Percentiles rank a stretch among this genome's conserved stretches.
phyloP scores from a whole-genome alignment of 164 flowering plant species.

The Litsea cubeba region DNA sequence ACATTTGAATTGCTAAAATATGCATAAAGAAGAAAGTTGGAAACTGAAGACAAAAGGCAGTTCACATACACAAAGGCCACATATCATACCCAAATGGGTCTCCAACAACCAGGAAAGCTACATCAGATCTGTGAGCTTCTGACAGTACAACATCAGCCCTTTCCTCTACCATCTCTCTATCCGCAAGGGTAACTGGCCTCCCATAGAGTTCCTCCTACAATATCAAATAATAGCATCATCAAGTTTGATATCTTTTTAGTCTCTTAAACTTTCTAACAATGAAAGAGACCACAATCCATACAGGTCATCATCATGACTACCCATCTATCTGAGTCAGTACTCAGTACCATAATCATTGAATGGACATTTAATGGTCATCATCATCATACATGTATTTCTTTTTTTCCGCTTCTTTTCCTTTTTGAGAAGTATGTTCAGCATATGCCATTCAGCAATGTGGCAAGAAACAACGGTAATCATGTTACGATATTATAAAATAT shows the following conservation, averaged over 20 bases:
- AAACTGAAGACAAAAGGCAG: not conserved
- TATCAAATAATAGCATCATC: not conserved
- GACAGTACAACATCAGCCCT: constrained; percentile 57
- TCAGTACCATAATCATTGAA: no score
- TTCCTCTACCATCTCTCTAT: constrained; percentile 93
- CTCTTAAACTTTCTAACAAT: not conserved
- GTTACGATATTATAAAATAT: not conserved
- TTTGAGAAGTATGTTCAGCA: not conserved
- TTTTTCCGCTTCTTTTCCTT: no score
- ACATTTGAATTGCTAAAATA: no score
- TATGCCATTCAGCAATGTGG: not conserved
- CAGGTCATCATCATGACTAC: no score
- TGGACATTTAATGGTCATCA: no score
- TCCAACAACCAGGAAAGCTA: constrained; percentile 94
- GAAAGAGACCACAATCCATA: not conserved
- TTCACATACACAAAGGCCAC: not conserved
- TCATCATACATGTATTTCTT: no score
- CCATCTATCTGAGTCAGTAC: no score
- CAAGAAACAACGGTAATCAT: not conserved
- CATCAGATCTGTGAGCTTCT: constrained; percentile 55
- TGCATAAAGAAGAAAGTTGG: not conserved
- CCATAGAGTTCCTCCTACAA: constrained; percentile 71
- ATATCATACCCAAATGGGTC: constrained; percentile 85
- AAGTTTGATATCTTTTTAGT: not conserved
- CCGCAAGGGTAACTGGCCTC: constrained; percentile 58